Evolutionary conservation across 2,329 filamentous ascomycete species (phyloP).

Genomic region (Botryotinia convoluta): DNA sequence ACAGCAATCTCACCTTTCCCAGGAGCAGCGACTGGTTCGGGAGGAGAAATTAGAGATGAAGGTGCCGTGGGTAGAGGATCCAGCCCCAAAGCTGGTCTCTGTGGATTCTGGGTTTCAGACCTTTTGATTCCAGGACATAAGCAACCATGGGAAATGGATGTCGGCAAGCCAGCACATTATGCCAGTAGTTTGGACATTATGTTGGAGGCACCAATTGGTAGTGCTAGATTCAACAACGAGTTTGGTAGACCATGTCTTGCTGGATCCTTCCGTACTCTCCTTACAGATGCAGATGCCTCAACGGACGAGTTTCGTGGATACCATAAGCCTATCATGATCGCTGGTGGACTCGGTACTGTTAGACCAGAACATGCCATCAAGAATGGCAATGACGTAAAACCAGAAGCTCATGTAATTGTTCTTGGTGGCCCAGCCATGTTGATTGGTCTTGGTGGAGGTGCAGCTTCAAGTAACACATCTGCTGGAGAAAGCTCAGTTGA

Average conservation of each 20-base stretch:
- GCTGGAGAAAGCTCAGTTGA: slow-evolving; percentile 87
- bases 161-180: slow-evolving; percentile 87
- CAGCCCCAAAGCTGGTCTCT: slow-evolving; percentile 84
- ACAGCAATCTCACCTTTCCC: slow-evolving; percentile 92
- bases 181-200: slow-evolving; percentile 95
- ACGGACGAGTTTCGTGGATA: slow-evolving; percentile 68
- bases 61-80: slow-evolving; percentile 92
- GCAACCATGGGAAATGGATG: slow-evolving; percentile 86
- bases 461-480: slow-evolving; percentile 85
- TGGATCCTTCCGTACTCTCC: slow-evolving; percentile 88
- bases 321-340: slow-evolving; percentile 98
- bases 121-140: slow-evolving; percentile 80
- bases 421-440: slow-evolving; percentile 96
- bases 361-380: slow-evolving; percentile 89
- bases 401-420: slow-evolving; percentile 88
- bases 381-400: slow-evolving; percentile 70
- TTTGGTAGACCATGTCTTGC: slow-evolving; percentile 87
- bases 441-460: slow-evolving; percentile 92
- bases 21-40: slow-evolving; percentile 90
- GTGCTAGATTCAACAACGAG: slow-evolving; percentile 95
- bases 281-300: slow-evolving; percentile 63
- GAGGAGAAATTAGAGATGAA: slow-evolving; percentile 94
- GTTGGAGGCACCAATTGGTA: slow-evolving; percentile 94
- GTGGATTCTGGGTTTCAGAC: slow-evolving; percentile 94
- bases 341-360: slow-evolving; percentile 90